These are phyloP conservation scores for Kwoniella mangroviensis DNA, from an alignment of 768 basidiomycete species.

Conservation along the genomic window DNA sequence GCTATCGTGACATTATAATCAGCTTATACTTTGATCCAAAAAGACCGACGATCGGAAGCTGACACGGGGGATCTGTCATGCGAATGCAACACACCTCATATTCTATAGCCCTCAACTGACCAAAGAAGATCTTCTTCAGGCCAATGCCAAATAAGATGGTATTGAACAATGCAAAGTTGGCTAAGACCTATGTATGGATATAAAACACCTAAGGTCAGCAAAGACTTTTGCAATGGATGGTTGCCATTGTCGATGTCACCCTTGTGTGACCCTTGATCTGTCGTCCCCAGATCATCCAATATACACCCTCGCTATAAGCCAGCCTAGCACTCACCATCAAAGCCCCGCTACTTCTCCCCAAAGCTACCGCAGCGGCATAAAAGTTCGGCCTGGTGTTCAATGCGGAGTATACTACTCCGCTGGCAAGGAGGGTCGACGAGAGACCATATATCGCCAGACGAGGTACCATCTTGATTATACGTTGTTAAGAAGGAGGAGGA, in stretches of 20 bases:
- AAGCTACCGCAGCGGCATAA: slow-evolving; percentile 87
- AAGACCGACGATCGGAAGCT: no score
- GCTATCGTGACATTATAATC: slow-evolving; percentile 61
- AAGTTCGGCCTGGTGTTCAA: slow-evolving; percentile 85
- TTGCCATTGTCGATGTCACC: no score
- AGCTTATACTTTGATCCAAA: no score
- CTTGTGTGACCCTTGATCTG: no score
- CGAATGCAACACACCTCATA: slow-evolving; percentile 72
- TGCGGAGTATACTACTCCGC: slow-evolving; percentile 76
- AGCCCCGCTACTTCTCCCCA: slow-evolving; percentile 92
- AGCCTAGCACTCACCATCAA: slow-evolving; percentile 69
- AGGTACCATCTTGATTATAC: slow-evolving; percentile 41
- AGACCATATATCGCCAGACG: slow-evolving; percentile 69
- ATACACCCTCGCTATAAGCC: no score
- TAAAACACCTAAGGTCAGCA: background rate
- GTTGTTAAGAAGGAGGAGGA: no score
- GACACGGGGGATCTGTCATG: background rate
- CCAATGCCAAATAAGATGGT: slow-evolving; percentile 75
- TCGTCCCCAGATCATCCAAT: background rate
- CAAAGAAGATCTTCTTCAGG: slow-evolving; percentile 89
- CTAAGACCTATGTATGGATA: slow-evolving; percentile 68
- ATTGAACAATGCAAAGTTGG: slow-evolving; percentile 83
- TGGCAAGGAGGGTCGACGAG: slow-evolving; percentile 71
- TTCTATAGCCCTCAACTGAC: slow-evolving; percentile 80
- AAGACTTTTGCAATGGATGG: no score